Evolutionary conservation across 345 rosid species (phyloP).

Genomic region (Erucastrum elatum): DNA sequence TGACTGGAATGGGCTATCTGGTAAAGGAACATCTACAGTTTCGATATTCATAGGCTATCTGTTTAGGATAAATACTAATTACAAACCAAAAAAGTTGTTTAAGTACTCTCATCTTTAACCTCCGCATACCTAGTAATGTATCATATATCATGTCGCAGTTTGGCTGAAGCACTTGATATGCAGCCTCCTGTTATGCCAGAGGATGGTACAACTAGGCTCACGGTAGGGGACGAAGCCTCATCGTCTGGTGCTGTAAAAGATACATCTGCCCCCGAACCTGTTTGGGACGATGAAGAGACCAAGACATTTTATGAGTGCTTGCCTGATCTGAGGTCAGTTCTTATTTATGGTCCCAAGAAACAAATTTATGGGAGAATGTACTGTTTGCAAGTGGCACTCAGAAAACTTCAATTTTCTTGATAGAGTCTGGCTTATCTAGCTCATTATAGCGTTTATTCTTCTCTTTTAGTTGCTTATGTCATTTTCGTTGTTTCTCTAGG

Average conservation of each 20-base stretch:
- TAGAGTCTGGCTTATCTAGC: conserved; percentile 24
- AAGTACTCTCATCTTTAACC: conserved; percentile 14
- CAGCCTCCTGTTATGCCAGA: conserved; percentile 99
- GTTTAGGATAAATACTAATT: not conserved
- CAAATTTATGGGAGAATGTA: conserved; percentile 15
- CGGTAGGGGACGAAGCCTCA: conserved; percentile 78
- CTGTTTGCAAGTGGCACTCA: conserved; percentile 13
- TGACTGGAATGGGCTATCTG: conserved; percentile 20
- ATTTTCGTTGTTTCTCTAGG: conserved; percentile 48
- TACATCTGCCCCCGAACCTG: conserved; percentile 66
- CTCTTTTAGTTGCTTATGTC: conserved; percentile 1
- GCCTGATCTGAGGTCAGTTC: conserved; percentile 92
- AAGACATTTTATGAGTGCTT: conserved; percentile 91
- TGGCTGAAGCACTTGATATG: conserved; percentile 98
- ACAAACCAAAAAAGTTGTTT: conserved; percentile 7
- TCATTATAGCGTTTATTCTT: conserved; percentile 10
- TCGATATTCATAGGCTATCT: conserved; percentile 11
- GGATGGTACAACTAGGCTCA: conserved; percentile 93
- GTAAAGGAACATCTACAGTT: not conserved
- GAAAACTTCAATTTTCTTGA: not conserved
- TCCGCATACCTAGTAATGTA: not conserved
- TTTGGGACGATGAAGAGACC: conserved; percentile 99
- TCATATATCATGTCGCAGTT: conserved; percentile 46
- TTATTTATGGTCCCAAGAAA: conserved; percentile 17
- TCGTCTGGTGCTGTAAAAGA: conserved; percentile 77